phyloP scores from a whole-genome alignment of 208 protist species.

The Acanthamoeba healyi region DNA sequence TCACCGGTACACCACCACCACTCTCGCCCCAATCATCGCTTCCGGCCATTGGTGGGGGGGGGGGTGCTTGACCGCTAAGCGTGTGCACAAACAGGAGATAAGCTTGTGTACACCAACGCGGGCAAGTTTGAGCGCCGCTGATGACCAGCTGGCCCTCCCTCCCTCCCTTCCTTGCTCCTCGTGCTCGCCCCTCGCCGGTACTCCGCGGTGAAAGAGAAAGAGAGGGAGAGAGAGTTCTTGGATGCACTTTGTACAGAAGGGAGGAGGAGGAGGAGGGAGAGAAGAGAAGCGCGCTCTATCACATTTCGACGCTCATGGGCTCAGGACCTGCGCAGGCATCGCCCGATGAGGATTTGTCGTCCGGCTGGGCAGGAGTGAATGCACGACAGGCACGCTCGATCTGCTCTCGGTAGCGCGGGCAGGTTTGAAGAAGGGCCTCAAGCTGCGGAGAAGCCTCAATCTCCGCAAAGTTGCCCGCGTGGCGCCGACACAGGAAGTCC shows the following conservation, averaged over 20 bases:
- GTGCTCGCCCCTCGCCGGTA: neutral
- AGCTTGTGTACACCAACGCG: neutral
- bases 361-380: neutral
- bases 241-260: neutral
- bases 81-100: neutral
- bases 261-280: neutral
- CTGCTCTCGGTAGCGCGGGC: neutral
- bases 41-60: too few relatives aligned
- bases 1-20: neutral
- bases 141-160: neutral
- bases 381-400: neutral
- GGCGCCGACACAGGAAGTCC: neutral
- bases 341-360: neutral
- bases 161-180: too few relatives aligned
- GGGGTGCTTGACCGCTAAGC: too few relatives aligned
- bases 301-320: neutral
- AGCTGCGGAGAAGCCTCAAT: neutral
- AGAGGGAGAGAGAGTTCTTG: neutral
- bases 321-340: neutral
- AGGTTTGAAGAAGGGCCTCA: neutral
- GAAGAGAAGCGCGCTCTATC: neutral
- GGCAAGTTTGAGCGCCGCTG: constrained; percentile 6
- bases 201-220: neutral
- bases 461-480: neutral
- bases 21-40: too few relatives aligned